A percentile compares a stretch with the other conserved stretches of the same genome.
Evolutionary conservation across 768 basidiomycete species (phyloP).

Genomic region (Podaxis carcinomalis): DNA sequence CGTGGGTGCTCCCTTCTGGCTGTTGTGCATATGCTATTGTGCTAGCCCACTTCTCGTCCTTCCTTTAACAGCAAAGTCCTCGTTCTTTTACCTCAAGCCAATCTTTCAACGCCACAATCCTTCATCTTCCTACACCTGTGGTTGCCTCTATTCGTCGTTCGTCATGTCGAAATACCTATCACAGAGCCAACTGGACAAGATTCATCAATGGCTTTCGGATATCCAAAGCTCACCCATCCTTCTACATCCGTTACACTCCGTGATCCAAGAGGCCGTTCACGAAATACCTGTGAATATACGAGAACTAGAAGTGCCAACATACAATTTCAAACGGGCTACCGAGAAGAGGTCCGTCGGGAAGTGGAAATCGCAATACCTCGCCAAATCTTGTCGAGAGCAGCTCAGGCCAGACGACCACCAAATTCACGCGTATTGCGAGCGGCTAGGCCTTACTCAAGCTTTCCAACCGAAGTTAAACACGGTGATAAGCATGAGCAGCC

Average conservation of each 20-base stretch:
- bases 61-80: neutral
- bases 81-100: neutral
- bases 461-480: slow-evolving; percentile 6
- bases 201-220: slow-evolving; percentile 4
- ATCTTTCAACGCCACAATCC: neutral
- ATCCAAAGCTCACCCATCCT: slow-evolving; percentile 5
- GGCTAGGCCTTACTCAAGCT: slow-evolving; percentile 1
- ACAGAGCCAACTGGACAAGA: neutral
- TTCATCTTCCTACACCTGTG: neutral
- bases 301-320: slow-evolving; percentile 1
- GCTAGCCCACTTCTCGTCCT: neutral
- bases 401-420: neutral
- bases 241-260: slow-evolving; percentile 1
- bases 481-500: slow-evolving; percentile 5
- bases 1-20: neutral
- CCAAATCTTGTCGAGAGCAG: neutral
- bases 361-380: slow-evolving; percentile 9
- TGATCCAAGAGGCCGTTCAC: slow-evolving; percentile 1
- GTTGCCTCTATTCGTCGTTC: neutral
- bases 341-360: neutral
- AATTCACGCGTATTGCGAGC: neutral
- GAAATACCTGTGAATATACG: neutral
- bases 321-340: neutral
- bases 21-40: neutral
- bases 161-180: slow-evolving; percentile 7